phyloP scores from a whole-genome alignment of 345 rosid species.

The rapeseed (Brassica napus) region DNA sequence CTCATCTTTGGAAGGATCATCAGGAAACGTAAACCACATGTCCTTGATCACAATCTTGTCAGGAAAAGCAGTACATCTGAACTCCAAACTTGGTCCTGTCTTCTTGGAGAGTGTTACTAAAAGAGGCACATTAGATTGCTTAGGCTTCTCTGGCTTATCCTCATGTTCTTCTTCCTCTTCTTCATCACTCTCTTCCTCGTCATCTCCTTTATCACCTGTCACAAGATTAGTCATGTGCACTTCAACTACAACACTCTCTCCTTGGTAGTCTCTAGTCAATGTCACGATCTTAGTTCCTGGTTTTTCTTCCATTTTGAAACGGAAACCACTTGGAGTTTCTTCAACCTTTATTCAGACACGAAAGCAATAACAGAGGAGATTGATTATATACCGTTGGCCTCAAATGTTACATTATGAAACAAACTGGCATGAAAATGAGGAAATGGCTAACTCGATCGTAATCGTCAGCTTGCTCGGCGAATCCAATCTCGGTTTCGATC shows the following conservation, averaged over 20 bases:
- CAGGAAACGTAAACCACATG: constrained; percentile 57
- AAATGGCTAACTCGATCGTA: constrained; percentile 44
- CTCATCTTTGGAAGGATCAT: constrained; percentile 50
- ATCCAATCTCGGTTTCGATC: constrained; percentile 65
- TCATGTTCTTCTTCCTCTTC: constrained; percentile 28
- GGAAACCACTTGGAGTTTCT: constrained; percentile 64
- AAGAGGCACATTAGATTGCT: constrained; percentile 61
- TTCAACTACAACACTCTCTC: background rate
- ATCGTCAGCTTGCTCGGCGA: constrained; percentile 61
- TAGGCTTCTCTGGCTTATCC: constrained; percentile 51
- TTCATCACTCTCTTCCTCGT: background rate
- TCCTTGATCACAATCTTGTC: constrained; percentile 66
- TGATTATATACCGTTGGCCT: no score
- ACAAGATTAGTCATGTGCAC: background rate
- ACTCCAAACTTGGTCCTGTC: constrained; percentile 60
- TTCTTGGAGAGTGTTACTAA: constrained; percentile 65
- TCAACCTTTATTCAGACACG: constrained; percentile 45
- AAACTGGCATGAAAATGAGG: no score
- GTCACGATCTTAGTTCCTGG: constrained; percentile 45
- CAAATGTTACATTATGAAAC: no score
- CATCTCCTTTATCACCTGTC: background rate
- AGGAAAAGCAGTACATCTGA: constrained; percentile 61
- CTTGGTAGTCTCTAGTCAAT: background rate
- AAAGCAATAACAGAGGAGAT: constrained; percentile 13
- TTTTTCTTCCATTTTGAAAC: constrained; percentile 74